Base-by-base conservation (phyloP, 305 asterid species). In the Nicotiana rustica region DNA sequence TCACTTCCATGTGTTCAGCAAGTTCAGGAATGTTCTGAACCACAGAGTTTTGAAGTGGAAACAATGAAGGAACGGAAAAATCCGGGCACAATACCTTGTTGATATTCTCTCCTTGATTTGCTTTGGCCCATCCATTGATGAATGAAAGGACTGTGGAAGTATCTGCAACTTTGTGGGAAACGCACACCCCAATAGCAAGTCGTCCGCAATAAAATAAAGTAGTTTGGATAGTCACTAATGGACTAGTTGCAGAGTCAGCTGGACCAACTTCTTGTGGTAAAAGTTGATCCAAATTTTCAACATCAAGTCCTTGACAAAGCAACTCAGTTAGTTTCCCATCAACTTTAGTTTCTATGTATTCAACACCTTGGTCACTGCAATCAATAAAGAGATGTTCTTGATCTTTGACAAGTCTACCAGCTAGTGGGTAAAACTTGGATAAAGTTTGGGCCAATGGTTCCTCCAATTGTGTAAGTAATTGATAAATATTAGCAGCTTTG, bases 391-490 rank as follows among this genome's bases (percentile, higher is more conserved):
- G 4, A 2, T 57, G 8, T 18, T 60, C 66, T 60, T 67, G 8
- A 65, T 75, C 67, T 21, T 75, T 35, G 36, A 36, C 60, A 2
- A 81, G n/a, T 66, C 84, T 81, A n/a, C 82, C 84, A 10, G 87
- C 78, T 57, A 81, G 70, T 19, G 87, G 87, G 31, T 84, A 77
- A 49, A 84, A 85, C 41, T 65, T 80, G 69, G 80, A 19, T 68
- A 84, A 67, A 10, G 80, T 66, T 1, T 77, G 49, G 0, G 79
- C 55, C 18, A 83, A 57, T 12, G 82, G 66, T 33, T 21, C 57
- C 71, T 67, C 36, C 35, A 78, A 21, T 3, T 18, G 77, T 47
- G 9, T 3, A 17, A 29, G 57, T 36, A 10, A 49, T 62, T 36
- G 7, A 31, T 5, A 35, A 10, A 25, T 56, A 8, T 59, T 18